Base-by-base conservation (phyloP, 164 flowering plant species). In the Macadamia integrifolia region DNA sequence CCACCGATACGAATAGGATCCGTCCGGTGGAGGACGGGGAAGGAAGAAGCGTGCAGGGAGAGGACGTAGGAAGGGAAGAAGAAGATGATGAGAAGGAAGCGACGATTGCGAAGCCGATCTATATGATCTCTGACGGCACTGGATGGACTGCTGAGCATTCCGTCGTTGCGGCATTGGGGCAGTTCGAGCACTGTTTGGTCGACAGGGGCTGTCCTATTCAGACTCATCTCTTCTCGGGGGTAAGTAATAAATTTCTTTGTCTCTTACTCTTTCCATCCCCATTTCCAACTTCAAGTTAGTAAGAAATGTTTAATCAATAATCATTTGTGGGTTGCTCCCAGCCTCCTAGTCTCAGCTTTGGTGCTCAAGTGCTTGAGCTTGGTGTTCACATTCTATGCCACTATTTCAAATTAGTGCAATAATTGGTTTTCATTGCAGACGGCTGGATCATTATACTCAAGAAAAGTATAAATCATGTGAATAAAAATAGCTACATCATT, bases 111-210 rank as follows among this genome's bases (percentile, higher is more conserved):
- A 89, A 92, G 84, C 66, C 87, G 17, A 89, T 93, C 17, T 91
- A 87, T 70, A 82, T 91, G 91, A 87, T 93, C 2, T 93, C 97
- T 1, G 97, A 93, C 69, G 97, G 96, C 10, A 93, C 96, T 15
- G 97, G 97, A 28, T 93, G 97, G 97, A 91, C 96, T 78, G 97
- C 79, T 56, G 98, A 93, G 78, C 89, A 93, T 62, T 75, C 90
- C 71, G 96, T 93, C 29, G 84, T 62, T 65, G 96, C 98, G 58
- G 96, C 98, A 65, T 80, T 93, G 68, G 96, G 97, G 35, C 97
- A 93, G 79, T 93, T 93, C 72, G 94, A 88, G 28, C 77, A 87
- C 63, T 93, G 96, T 78, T 80, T 93, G 83, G 91, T 82, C 46
- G 94, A 91, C 67, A 85, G 90, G 15, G 86, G 69, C 18, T 93